A percentile compares a stretch with the other conserved stretches of the same genome.
phyloP scores from a whole-genome alignment of 148 eudicot genomes.

The Rhododendron mucronatum region DNA sequence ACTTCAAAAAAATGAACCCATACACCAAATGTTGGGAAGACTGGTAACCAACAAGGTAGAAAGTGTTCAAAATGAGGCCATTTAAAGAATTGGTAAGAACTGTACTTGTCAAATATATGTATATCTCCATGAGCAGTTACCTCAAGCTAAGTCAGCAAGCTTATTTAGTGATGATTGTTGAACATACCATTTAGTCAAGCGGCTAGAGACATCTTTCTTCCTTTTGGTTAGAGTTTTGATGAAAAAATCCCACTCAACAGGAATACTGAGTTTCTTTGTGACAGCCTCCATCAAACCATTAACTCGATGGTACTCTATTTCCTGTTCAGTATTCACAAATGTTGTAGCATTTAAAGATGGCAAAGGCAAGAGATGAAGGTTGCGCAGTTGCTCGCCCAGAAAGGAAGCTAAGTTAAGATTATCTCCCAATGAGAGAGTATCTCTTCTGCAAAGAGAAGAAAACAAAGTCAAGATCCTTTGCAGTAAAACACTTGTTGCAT shows the following conservation, averaged over 20 bases:
- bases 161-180: not conserved
- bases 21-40: not conserved
- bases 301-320: constrained; percentile 21
- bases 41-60: not conserved
- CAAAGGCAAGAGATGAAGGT: constrained; percentile 67
- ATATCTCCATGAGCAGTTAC: not conserved
- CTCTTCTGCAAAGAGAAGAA: constrained; percentile 56
- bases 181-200: constrained; percentile 68
- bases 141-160: not conserved
- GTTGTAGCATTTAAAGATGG: constrained; percentile 39
- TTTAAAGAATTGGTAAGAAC: not conserved
- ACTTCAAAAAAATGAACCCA: not conserved
- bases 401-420: constrained; percentile 77
- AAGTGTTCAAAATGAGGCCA: not conserved
- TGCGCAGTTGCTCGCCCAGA: constrained; percentile 70
- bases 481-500: not conserved
- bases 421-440: constrained; percentile 59
- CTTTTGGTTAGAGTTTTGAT: constrained; percentile 42
- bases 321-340: constrained; percentile 21
- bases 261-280: constrained; percentile 22
- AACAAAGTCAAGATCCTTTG: constrained; percentile 5
- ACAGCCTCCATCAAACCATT: constrained; percentile 29
- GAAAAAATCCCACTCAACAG: constrained; percentile 49
- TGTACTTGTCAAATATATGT: not conserved
- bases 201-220: constrained; percentile 49